Evolutionary conservation across 2,329 filamentous ascomycete species (phyloP), one percentile per base, ranked within the genome.

Genomic region (Balansia obtecta): DNA sequence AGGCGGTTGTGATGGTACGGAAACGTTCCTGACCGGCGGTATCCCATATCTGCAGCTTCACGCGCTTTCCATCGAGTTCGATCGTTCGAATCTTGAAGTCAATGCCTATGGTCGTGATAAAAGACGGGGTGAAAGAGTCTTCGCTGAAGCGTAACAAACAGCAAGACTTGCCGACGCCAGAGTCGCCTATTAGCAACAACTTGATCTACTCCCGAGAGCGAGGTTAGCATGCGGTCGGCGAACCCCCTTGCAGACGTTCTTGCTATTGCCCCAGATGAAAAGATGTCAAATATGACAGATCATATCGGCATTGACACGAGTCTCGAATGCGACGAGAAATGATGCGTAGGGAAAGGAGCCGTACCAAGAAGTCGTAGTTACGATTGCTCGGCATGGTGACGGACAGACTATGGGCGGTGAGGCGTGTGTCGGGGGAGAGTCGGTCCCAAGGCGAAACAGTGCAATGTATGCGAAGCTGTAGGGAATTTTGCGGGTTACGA

Each of bases 31-130:
- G 93, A 50, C 93, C 93, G 49, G 93, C 93, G 27, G 93, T 98
- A 66, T 98, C 93, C 93, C 93, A 98, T 72, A 98, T 98, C 76
- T 98, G 93, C 67, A 98, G 75, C 79, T 98, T 98, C 63, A 98
- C 93, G 56, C 91, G 82, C 81, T 98, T 98, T 67, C 91, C 91
- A 72, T 98, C 93, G 60, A 98, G 78, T 74, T 98, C 93, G 73
- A 98, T 98, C 57, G 93, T 98, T 59, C 93, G 82, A 68, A 98
- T 98, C 80, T 98, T 98, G 77, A 98, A 98, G 74, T 98, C 93
- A 75, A 98, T 97, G 60, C 93, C 93, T 71, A 98, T 98, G 56
- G 93, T 98, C 55, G 90, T 95, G 76, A 96, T 96, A 77, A 95
- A 96, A 61, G 88, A 95, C 42, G 90, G 90, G 49, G 90, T 96